These are phyloP conservation scores for Austroboletus eburneus DNA, from an alignment of 768 basidiomycete species.

Conservation along the genomic window DNA sequence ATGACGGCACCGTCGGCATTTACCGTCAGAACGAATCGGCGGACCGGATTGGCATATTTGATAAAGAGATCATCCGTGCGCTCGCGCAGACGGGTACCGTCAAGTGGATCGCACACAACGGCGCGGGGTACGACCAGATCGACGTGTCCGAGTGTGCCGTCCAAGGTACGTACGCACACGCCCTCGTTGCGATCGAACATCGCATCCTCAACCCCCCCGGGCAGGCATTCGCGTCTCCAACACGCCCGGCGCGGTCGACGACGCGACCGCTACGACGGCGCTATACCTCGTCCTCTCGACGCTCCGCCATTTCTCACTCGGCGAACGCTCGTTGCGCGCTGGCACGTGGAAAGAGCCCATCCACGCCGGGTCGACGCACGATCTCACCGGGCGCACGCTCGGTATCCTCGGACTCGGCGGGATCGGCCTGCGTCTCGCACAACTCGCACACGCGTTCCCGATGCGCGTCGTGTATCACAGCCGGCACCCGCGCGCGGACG, in stretches of 20 bases:
- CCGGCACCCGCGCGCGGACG: conserved; percentile 50
- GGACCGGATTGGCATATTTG: conserved; percentile 67
- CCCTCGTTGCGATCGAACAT: neutral
- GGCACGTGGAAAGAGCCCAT: conserved; percentile 59
- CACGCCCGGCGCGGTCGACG: conserved; percentile 86
- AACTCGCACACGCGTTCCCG: conserved; percentile 73
- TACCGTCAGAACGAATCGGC: conserved; percentile 74
- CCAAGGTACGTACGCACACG: conserved; percentile 42
- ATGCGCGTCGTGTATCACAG: conserved; percentile 88
- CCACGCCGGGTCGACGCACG: conserved; percentile 48
- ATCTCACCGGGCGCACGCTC: conserved; percentile 64
- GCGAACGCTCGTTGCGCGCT: conserved; percentile 49
- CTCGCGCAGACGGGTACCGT: conserved; percentile 53
- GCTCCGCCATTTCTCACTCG: conserved; percentile 65
- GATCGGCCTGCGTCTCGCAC: conserved; percentile 66
- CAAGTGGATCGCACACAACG: conserved; percentile 89
- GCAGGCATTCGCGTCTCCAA: conserved; percentile 69
- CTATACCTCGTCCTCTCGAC: conserved; percentile 79
- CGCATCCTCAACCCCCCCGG: neutral
- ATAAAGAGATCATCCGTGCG: conserved; percentile 68
- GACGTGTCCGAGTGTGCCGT: conserved; percentile 71
- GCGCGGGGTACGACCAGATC: conserved; percentile 89
- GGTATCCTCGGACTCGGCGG: conserved; percentile 76
- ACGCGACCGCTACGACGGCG: conserved; percentile 87
- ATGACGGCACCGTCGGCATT: conserved; percentile 66